Evolutionary conservation across 768 basidiomycete species (phyloP), one percentile per base, ranked within the genome.

Genomic region (Tephrocybe sp.): DNA sequence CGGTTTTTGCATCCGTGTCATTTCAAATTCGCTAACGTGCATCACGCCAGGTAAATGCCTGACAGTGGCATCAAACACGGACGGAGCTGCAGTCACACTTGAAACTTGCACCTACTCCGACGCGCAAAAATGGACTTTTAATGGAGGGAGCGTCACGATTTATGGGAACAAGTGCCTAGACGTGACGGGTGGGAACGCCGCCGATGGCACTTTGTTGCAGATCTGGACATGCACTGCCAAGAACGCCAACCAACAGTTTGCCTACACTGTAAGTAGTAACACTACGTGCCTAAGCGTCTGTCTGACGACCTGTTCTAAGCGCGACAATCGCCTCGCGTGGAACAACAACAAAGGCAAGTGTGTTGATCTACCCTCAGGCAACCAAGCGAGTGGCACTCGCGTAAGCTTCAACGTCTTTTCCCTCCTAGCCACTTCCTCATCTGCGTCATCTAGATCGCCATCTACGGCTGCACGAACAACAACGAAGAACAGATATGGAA

Each of bases 401-500:
- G 78, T 79, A 61, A 30, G 72, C 57, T 3, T n/a, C 44, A 9
- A 9, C 8, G 13, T 19, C 9, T 27, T 30, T 48, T 31, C 1
- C 34, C 2, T 5, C 7, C 13, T 35, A 22, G 18, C 4, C 16
- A n/a, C 15, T 22, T 28, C 11, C 32, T 38, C 11, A 38, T 18
- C 42, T 37, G 8, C 5, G 18, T 34, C 16, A 9, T 49, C n/a
- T 60, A 79, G 77, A 64, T 75, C 12, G 76, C 78, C 67, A 61
- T 79, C 43, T 80, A 75, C 72, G 52, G 53, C 22, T 80, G 79
- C 63, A 60, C 54, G 25, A 27, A 60, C 50, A 59, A 61, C 32
- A 77, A 72, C 58, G 53, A 69, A n/a, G 80, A 80, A 57, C 79
- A 82, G 60, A 57, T 74, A 51, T 80, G 80, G 79, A 75, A 78